Conservation (phyloP, 768 basidiomycete genomes). For the Pholiota molesta region DNA sequence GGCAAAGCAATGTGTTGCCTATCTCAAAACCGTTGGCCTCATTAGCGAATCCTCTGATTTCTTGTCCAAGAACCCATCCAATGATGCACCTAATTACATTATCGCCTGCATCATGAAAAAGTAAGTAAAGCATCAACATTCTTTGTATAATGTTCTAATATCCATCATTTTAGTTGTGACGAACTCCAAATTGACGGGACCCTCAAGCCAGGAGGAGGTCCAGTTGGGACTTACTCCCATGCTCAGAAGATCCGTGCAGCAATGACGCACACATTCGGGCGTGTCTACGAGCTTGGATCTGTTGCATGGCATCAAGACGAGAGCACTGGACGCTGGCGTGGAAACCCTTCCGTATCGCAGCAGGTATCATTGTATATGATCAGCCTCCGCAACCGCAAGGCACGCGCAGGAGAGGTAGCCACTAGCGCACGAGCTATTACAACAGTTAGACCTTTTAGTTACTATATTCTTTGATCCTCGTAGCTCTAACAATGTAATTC, state of each 20-base stretch:
- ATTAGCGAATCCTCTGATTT: conserved; percentile 13
- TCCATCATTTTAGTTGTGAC: conserved; percentile 24
- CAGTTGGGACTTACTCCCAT: conserved; percentile 27
- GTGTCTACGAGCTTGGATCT: conserved; percentile 24
- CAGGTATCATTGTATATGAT: conserved; percentile 20
- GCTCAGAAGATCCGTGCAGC: conserved; percentile 40
- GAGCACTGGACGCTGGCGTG: not conserved
- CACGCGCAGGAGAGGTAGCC: conserved; percentile 14
- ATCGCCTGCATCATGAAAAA: conserved; percentile 16
- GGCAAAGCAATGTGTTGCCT: not conserved
- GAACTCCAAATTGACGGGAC: conserved; percentile 13
- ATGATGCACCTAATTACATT: conserved; percentile 14
- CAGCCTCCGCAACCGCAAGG: conserved; percentile 18
- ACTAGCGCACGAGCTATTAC: conserved; percentile 21
- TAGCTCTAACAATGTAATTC: not conserved
- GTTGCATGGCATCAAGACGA: conserved; percentile 29
- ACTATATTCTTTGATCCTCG: too few relatives aligned
- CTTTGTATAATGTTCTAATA: too few relatives aligned
- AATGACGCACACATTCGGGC: conserved; percentile 33
- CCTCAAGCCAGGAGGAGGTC: not conserved
- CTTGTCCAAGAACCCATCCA: conserved; percentile 4
- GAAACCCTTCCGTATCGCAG: conserved; percentile 20
- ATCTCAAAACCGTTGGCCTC: not conserved
- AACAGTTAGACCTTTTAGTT: conserved; percentile 2
- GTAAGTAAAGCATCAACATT: not conserved